A percentile compares a stretch with the other conserved stretches of the same genome.
These are phyloP conservation scores for Colletotrichum limetticola DNA, from an alignment of 2,329 filamentous ascomycete genomes.

Conservation along the genomic window DNA sequence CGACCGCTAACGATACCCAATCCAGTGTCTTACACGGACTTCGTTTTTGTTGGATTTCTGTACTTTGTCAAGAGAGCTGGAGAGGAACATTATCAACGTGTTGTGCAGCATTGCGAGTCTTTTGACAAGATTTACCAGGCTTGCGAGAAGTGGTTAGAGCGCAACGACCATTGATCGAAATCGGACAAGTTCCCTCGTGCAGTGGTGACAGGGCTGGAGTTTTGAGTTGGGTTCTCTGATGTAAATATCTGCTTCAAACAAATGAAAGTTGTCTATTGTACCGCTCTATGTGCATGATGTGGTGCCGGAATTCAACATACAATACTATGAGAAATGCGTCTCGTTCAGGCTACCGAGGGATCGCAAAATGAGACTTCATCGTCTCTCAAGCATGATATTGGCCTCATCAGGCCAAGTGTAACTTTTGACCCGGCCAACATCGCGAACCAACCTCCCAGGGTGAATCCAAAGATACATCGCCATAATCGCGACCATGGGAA, in stretches of 20 bases:
- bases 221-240: no score
- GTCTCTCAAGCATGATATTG: constrained; percentile 16
- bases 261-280: no score
- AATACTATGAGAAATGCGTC: no score
- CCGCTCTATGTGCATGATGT: no score
- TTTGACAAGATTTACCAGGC: constrained; percentile 23
- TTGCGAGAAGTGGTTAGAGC: constrained; percentile 24
- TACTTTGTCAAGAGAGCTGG: constrained; percentile 53
- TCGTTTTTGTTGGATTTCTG: constrained; percentile 63
- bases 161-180: neutral
- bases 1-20: neutral
- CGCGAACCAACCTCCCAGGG: constrained; percentile 30
- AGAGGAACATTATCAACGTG: constrained; percentile 49
- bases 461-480: constrained; percentile 36
- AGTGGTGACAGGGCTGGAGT: no score
- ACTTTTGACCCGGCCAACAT: constrained; percentile 3
- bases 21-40: constrained; percentile 60
- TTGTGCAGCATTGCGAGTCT: constrained; percentile 40
- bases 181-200: no score
- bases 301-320: neutral
- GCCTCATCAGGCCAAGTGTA: constrained; percentile 7
- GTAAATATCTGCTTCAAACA: no score
- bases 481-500: constrained; percentile 53
- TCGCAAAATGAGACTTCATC: neutral
- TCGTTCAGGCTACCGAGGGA: neutral